These are phyloP conservation scores for Fonsecaea nubica DNA, from an alignment of 2,329 filamentous ascomycete species.

Conservation along the genomic window DNA sequence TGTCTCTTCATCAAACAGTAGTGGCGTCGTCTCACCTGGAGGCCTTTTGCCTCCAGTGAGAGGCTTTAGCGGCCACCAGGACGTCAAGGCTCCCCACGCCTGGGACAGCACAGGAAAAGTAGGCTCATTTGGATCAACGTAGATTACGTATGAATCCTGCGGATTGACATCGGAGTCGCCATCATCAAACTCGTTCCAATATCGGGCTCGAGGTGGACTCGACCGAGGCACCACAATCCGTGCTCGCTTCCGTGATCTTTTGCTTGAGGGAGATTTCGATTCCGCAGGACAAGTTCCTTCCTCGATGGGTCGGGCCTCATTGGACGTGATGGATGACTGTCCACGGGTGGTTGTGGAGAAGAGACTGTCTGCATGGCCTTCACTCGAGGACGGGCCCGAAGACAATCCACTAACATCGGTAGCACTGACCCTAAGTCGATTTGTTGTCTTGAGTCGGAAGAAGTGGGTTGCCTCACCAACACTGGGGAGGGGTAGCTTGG, in stretches of 20 bases:
- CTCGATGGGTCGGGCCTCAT: conserved; percentile 26
- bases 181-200: conserved; percentile 89
- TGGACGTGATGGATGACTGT: conserved; percentile 44
- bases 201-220: conserved; percentile 46
- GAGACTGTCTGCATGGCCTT: conserved; percentile 40
- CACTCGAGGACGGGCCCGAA: conserved; percentile 42
- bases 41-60: neutral
- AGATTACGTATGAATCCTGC: conserved; percentile 72
- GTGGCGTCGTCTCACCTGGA: conserved; percentile 5
- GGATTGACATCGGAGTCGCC: conserved; percentile 67
- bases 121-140: conserved; percentile 72
- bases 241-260: conserved; percentile 29
- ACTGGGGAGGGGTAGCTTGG: conserved; percentile 53
- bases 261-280: neutral
- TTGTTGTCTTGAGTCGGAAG: conserved; percentile 13
- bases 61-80: conserved; percentile 10
- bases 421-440: conserved; percentile 18
- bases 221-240: conserved; percentile 39
- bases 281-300: neutral
- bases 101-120: conserved; percentile 68
- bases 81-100: conserved; percentile 43
- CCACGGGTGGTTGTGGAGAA: conserved; percentile 38
- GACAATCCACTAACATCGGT: conserved; percentile 31
- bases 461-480: conserved; percentile 12
- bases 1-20: conserved; percentile 14